Conservation (phyloP, 2,329 filamentous ascomycete species). For the Epichloe festucae region DNA sequence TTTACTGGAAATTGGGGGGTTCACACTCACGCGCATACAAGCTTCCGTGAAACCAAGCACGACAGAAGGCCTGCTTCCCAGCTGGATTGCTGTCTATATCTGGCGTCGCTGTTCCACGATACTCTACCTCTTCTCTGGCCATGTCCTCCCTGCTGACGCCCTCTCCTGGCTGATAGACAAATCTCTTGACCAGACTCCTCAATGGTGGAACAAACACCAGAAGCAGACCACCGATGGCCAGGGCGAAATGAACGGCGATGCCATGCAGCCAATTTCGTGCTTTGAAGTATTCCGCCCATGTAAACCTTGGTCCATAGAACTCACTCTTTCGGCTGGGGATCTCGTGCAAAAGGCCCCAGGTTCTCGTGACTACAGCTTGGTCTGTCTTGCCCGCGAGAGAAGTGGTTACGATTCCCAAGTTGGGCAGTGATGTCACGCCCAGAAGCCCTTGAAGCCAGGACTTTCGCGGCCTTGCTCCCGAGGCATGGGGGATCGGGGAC, state of each 20-base stretch:
- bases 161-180: conserved; percentile 40
- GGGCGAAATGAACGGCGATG: conserved; percentile 33
- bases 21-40: conserved; percentile 48
- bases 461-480: conserved; percentile 15
- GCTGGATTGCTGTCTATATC: conserved; percentile 30
- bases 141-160: conserved; percentile 39
- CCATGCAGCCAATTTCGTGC: conserved; percentile 37
- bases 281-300: conserved; percentile 41
- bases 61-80: conserved; percentile 39
- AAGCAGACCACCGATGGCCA: conserved; percentile 30
- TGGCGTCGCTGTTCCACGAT: conserved; percentile 49
- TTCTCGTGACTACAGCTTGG: conserved; percentile 41
- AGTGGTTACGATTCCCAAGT: conserved; percentile 43
- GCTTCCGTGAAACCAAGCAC: conserved; percentile 43
- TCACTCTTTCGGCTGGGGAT: conserved; percentile 30
- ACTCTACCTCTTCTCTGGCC: conserved; percentile 48
- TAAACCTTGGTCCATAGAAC: conserved; percentile 49
- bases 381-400: conserved; percentile 38
- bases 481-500: conserved; percentile 39
- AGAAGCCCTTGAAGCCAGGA: conserved; percentile 32
- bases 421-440: conserved; percentile 34
- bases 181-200: conserved; percentile 29
- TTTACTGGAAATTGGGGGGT: no score
- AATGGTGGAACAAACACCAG: conserved; percentile 32
- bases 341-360: conserved; percentile 46